Conservation (phyloP, 352 stramenopile species). For the Phytophthora pini region DNA sequence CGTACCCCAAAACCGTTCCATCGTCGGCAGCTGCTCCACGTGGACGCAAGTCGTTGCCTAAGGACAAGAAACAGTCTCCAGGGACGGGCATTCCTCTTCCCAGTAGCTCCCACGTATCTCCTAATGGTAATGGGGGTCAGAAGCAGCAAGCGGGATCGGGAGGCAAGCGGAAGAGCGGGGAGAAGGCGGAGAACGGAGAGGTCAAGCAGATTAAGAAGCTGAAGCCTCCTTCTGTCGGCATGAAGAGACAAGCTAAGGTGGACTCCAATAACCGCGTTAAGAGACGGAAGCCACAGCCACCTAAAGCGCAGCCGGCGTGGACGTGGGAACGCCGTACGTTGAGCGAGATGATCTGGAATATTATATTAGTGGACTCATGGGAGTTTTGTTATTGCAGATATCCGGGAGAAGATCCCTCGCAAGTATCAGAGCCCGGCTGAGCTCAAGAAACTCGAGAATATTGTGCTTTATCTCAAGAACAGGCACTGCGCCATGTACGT, state of each 20-base stretch:
- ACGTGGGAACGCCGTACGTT: slow-evolving; percentile 82
- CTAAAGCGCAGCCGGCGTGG: slow-evolving; percentile 58
- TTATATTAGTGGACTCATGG: neutral
- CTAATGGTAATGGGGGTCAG: neutral
- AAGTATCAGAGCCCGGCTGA: slow-evolving; percentile 85
- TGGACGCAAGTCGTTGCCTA: slow-evolving; percentile 28
- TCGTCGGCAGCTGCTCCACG: slow-evolving; percentile 1
- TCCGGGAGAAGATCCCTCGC: slow-evolving; percentile 78
- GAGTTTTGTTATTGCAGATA: slow-evolving; percentile 41
- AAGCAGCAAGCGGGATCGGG: neutral
- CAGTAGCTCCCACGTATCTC: slow-evolving; percentile 25
- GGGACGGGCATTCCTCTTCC: slow-evolving; percentile 50
- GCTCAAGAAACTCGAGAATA: slow-evolving; percentile 88
- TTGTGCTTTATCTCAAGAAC: slow-evolving; percentile 89
- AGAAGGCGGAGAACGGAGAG: slow-evolving; percentile 7
- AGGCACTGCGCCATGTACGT: slow-evolving; percentile 79
- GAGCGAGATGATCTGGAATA: neutral
- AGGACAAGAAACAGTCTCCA: slow-evolving; percentile 21
- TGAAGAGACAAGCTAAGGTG: slow-evolving; percentile 36
- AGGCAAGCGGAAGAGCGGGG: slow-evolving; percentile 13
- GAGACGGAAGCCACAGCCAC: slow-evolving; percentile 32
- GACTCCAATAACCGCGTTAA: slow-evolving; percentile 26
- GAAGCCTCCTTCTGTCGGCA: neutral
- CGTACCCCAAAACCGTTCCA: slow-evolving; percentile 49
- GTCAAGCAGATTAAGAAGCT: slow-evolving; percentile 11